Evolutionary conservation across 495 filamentous ascomycete genomes (phyloP).

Genomic region (Penicillium bialowiezense): DNA sequence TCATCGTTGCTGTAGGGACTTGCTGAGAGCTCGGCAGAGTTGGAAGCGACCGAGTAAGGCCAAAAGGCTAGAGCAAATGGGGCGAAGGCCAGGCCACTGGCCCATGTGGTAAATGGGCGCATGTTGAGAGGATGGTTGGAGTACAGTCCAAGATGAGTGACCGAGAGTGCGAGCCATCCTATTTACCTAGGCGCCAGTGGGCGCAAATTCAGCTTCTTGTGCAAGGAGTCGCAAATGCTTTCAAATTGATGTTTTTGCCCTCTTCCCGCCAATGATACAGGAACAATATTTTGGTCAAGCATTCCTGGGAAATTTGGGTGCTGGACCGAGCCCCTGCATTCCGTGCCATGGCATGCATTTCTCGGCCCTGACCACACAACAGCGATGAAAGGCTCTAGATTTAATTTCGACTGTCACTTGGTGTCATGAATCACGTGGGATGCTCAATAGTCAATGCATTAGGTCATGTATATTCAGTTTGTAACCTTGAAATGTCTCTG

Average conservation of each 20-base stretch:
- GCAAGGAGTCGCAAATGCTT: not conserved
- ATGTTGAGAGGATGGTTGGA: conserved; percentile 7
- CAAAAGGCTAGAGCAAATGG: conserved; percentile 13
- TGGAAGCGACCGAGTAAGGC: not conserved
- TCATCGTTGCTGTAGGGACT: conserved; percentile 8
- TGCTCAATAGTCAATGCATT: too few relatives aligned
- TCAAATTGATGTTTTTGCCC: not conserved
- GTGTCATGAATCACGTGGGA: too few relatives aligned
- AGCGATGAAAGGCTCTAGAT: not conserved
- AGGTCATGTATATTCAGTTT: not conserved
- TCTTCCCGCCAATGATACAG: not conserved
- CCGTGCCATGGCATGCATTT: not conserved
- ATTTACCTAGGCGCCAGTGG: not conserved
- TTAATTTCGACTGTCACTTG: not conserved
- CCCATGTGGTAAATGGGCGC: conserved; percentile 6
- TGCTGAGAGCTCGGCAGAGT: not conserved
- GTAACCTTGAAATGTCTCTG: too few relatives aligned
- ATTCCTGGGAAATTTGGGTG: not conserved
- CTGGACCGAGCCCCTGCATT: not conserved
- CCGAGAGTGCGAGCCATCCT: not conserved
- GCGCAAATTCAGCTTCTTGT: not conserved
- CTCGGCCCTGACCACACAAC: not conserved
- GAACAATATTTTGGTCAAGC: not conserved
- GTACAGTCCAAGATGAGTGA: too few relatives aligned
- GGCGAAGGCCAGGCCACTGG: conserved; percentile 9